These are phyloP conservation scores for Oryza brachyantha DNA, from an alignment of 176 grass and related monocot genomes.

Conservation along the genomic window DNA sequence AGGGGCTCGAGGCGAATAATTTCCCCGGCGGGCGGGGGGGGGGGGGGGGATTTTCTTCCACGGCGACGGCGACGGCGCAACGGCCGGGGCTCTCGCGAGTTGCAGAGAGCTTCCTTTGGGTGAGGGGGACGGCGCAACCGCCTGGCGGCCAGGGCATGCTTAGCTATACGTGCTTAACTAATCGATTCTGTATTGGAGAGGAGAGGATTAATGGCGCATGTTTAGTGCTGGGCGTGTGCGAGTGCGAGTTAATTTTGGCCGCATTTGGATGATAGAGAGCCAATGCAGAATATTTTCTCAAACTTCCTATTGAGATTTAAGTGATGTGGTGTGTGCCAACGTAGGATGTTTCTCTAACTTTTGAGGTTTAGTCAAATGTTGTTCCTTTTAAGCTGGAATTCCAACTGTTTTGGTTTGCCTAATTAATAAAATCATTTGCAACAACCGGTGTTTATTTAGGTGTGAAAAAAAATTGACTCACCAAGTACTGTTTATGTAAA, in stretches of 20 bases:
- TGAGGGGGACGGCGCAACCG: slow-evolving; percentile 42
- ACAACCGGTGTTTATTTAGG: too few relatives aligned
- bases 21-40: too few relatives aligned
- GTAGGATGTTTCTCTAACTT: too few relatives aligned
- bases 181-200: not conserved
- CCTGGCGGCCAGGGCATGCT: slow-evolving; percentile 10
- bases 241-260: not conserved
- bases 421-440: too few relatives aligned
- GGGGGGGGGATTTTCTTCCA: not conserved
- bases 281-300: not conserved
- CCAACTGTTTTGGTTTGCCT: too few relatives aligned
- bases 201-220: not conserved
- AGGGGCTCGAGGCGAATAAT: not conserved
- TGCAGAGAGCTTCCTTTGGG: slow-evolving; percentile 31
- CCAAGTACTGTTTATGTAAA: too few relatives aligned
- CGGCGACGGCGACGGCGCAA: not conserved
- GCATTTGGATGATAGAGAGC: not conserved
- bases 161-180: slow-evolving; percentile 5
- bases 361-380: too few relatives aligned
- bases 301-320: too few relatives aligned
- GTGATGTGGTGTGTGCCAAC: too few relatives aligned
- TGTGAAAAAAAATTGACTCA: too few relatives aligned
- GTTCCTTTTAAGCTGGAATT: too few relatives aligned
- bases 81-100: not conserved
- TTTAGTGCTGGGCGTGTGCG: not conserved